Conservation (phyloP, 768 basidiomycete genomes). For the Sistotremastrum niveocremeum region DNA sequence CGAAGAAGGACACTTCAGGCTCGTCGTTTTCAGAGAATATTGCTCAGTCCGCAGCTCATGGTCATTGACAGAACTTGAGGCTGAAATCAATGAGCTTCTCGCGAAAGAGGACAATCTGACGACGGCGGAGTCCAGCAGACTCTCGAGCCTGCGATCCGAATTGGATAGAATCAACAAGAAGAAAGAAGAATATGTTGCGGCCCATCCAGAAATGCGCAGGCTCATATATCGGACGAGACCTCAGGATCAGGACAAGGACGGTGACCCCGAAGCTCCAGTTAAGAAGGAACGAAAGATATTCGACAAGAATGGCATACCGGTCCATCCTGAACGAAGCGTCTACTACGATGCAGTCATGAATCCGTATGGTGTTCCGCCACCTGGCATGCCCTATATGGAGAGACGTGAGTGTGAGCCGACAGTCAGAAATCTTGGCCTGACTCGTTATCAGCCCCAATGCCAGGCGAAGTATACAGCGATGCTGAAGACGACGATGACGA, state of each 20-base stretch:
- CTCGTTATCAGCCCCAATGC: constrained; percentile 34
- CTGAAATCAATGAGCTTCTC: constrained; percentile 61
- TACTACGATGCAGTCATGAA: constrained; percentile 94
- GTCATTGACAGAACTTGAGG: constrained; percentile 51
- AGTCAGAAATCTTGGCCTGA: background rate
- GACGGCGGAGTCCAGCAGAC: constrained; percentile 45
- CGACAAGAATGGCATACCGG: constrained; percentile 71
- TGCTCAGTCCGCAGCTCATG: constrained; percentile 4
- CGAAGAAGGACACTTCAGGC: constrained; percentile 92
- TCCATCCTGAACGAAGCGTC: constrained; percentile 83
- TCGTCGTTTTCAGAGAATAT: constrained; percentile 6
- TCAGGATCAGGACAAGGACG: constrained; percentile 25
- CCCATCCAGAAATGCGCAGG: constrained; percentile 85
- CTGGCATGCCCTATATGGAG: constrained; percentile 93
- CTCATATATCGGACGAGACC: constrained; percentile 50
- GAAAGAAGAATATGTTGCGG: constrained; percentile 84
- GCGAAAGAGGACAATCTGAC: constrained; percentile 24
- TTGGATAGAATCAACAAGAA: constrained; percentile 68
- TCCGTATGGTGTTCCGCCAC: constrained; percentile 85
- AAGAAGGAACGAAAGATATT: constrained; percentile 53
- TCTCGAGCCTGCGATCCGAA: constrained; percentile 63
- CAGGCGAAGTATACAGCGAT: constrained; percentile 52
- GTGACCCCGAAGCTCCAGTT: constrained; percentile 23
- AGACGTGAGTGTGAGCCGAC: constrained; percentile 39
- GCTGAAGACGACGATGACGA: constrained; percentile 35